Conservation (phyloP, 2,329 filamentous ascomycete species). For the Penicillium polonicum region DNA sequence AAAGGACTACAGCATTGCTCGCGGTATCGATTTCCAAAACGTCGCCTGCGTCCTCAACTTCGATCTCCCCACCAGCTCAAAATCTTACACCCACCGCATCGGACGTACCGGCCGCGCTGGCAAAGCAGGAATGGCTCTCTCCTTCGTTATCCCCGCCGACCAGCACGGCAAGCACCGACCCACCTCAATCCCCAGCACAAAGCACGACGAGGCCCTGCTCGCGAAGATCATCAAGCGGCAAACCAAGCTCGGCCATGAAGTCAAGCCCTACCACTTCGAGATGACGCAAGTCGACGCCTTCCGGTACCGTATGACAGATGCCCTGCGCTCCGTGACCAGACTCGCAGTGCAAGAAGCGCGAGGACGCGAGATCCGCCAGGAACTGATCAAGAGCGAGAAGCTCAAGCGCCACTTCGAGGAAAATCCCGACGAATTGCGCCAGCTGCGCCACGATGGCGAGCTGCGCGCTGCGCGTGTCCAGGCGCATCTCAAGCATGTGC, state of each 20-base stretch:
- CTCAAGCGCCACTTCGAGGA: constrained; percentile 95
- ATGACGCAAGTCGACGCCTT: constrained; percentile 93
- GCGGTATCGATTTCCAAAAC: constrained; percentile 95
- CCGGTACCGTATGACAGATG: constrained; percentile 91
- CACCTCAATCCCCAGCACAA: constrained; percentile 71
- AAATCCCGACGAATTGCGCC: constrained; percentile 83
- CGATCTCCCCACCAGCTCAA: constrained; percentile 82
- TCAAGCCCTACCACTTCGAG: constrained; percentile 91
- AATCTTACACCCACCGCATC: constrained; percentile 95
- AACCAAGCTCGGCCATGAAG: constrained; percentile 70
- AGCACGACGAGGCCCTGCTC: constrained; percentile 82
- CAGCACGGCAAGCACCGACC: constrained; percentile 86
- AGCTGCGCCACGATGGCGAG: constrained; percentile 87
- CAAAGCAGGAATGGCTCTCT: constrained; percentile 91
- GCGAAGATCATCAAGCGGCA: constrained; percentile 78
- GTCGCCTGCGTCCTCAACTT: constrained; percentile 96
- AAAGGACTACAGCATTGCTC: constrained; percentile 90
- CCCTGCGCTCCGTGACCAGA: constrained; percentile 82
- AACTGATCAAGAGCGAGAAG: constrained; percentile 91
- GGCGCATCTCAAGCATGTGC: constrained; percentile 88
- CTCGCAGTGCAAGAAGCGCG: constrained; percentile 88
- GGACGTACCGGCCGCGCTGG: constrained; percentile 89
- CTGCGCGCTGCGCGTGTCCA: constrained; percentile 79
- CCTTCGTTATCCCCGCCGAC: constrained; percentile 82
- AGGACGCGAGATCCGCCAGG: constrained; percentile 80